Evolutionary conservation across 78 protist genomes (phyloP).

Genomic region (Dictyostelium capitatum): DNA sequence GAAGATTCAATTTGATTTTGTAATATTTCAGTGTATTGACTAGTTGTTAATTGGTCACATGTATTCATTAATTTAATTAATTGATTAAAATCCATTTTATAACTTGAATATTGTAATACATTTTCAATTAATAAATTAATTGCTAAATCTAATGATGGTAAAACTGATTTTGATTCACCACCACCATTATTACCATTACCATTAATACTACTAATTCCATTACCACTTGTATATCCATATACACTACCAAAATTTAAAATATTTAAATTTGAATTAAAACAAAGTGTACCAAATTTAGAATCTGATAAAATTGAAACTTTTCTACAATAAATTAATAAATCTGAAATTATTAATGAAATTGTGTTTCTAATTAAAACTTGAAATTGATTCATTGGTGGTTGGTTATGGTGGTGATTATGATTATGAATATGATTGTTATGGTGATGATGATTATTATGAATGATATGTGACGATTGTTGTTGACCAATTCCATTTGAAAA

Average conservation of each 20-base stretch:
- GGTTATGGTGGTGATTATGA: no score
- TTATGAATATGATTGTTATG: no score
- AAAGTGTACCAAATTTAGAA: constrained; percentile 28
- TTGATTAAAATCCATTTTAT: not conserved
- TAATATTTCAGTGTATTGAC: constrained; percentile 10
- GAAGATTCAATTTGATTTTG: not conserved
- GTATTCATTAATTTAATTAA: not conserved
- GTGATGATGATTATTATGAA: no score
- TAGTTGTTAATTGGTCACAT: constrained; percentile 27
- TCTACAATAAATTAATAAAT: constrained; percentile 52
- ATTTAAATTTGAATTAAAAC: constrained; percentile 50
- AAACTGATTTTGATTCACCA: not conserved
- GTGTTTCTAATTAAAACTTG: constrained; percentile 14
- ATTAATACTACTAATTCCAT: not conserved
- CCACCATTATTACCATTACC: not conserved
- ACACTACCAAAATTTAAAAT: not conserved
- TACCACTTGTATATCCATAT: not conserved
- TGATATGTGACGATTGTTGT: not conserved
- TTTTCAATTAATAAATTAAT: constrained; percentile 24
- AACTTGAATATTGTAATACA: constrained; percentile 26
- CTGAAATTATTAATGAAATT: not conserved
- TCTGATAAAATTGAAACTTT: constrained; percentile 54
- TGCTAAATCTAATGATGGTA: constrained; percentile 43
- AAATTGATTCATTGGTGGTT: constrained; percentile 14
- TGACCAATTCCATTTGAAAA: not conserved